These are phyloP conservation scores for Hymenoscyphus linearis DNA, from an alignment of 2,329 filamentous ascomycete species.

Conservation along the genomic window DNA sequence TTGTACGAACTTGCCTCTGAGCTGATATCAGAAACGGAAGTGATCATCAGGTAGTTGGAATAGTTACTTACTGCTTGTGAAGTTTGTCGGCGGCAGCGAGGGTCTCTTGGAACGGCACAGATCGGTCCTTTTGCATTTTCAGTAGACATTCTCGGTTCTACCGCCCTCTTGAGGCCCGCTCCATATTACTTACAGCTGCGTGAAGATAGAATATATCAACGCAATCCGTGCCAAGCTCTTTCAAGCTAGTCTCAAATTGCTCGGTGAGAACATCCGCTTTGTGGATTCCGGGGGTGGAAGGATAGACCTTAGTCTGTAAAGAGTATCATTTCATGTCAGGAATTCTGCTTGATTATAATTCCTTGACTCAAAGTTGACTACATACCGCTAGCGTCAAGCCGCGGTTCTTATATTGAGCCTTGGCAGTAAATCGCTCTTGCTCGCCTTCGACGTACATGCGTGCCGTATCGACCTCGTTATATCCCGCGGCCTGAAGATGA, in stretches of 20 bases:
- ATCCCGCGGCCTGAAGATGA: constrained; percentile 70
- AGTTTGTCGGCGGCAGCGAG: constrained; percentile 72
- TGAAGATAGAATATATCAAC: constrained; percentile 79
- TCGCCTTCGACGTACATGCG: constrained; percentile 64
- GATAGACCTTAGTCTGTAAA: constrained; percentile 65
- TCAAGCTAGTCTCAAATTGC: constrained; percentile 62
- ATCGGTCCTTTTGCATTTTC: constrained; percentile 42
- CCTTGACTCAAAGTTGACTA: not conserved
- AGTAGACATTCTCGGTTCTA: not conserved
- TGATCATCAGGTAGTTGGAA: not conserved
- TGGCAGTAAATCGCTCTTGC: constrained; percentile 73
- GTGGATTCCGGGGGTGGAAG: constrained; percentile 53
- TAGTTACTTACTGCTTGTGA: constrained; percentile 53
- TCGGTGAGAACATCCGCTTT: constrained; percentile 57
- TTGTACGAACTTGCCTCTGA: constrained; percentile 68
- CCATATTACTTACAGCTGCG: constrained; percentile 41
- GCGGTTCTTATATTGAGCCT: constrained; percentile 72
- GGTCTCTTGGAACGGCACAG: constrained; percentile 72
- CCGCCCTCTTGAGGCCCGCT: not conserved
- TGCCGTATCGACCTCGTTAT: constrained; percentile 82
- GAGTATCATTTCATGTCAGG: not conserved
- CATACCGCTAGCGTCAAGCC: constrained; percentile 61
- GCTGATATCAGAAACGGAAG: constrained; percentile 28
- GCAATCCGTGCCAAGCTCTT: constrained; percentile 65
- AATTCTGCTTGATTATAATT: not conserved